A percentile compares a stretch with the other conserved stretches of the same genome.
phyloP scores from a whole-genome alignment of 169 alveolate species.

The Plasmodium blacklocki region DNA sequence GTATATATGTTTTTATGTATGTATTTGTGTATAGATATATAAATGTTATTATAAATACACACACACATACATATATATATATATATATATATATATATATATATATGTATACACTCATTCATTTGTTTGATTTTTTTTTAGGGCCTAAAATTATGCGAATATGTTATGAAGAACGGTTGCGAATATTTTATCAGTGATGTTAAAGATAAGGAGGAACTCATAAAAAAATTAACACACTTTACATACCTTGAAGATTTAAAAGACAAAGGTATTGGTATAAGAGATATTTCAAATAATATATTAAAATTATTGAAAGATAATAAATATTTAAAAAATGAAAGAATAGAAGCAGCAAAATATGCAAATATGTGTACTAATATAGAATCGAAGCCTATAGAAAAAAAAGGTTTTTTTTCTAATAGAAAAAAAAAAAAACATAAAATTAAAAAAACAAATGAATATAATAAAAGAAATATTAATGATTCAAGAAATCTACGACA shows the following conservation, averaged over 20 bases:
- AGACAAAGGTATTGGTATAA: conserved; percentile 57
- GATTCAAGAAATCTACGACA: conserved; percentile 12
- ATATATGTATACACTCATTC: background rate
- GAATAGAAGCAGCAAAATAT: conserved; percentile 76
- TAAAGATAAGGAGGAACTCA: conserved; percentile 57
- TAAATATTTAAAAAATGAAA: conserved; percentile 62
- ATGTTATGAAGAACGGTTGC: conserved; percentile 71
- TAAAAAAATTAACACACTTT: conserved; percentile 63
- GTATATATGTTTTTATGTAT: background rate
- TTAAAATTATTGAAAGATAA: conserved; percentile 44
- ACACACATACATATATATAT: background rate
- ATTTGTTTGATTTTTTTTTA: background rate
- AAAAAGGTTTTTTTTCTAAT: conserved; percentile 61
- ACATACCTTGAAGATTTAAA: conserved; percentile 57
- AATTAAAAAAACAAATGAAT: conserved; percentile 12
- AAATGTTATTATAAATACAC: background rate
- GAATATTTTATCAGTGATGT: conserved; percentile 74
- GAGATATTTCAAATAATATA: conserved; percentile 68
- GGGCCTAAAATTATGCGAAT: conserved; percentile 63
- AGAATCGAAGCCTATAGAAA: conserved; percentile 58
- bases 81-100: background rate
- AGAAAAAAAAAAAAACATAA: conserved; percentile 30
- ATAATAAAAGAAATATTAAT: conserved; percentile 27
- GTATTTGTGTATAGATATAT: background rate
- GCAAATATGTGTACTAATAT: conserved; percentile 63